A percentile compares a stretch with the other conserved stretches of the same genome.
Evolutionary conservation across 192 early-diverging fungal genomes (phyloP).

Genomic region (Thoreauomyces humboldtii): DNA sequence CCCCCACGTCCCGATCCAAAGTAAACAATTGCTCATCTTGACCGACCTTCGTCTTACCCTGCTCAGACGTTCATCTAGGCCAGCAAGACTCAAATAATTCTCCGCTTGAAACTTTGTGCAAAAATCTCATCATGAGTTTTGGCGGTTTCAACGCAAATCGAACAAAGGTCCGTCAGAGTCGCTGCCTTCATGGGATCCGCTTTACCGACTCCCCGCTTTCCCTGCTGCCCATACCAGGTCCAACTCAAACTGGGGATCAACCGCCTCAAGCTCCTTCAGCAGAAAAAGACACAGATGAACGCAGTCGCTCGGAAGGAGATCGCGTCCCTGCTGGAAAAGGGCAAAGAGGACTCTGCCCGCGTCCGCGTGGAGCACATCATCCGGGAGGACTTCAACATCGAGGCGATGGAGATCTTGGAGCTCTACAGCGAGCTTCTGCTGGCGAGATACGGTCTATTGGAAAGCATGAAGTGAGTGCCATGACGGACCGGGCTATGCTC

Average conservation of each 20-base stretch:
- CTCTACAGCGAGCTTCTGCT: constrained; percentile 85
- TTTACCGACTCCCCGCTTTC: not conserved
- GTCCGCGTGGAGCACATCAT: constrained; percentile 89
- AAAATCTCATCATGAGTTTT: constrained; percentile 11
- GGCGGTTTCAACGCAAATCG: constrained; percentile 26
- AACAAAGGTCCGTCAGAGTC: constrained; percentile 7
- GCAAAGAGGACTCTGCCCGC: constrained; percentile 83
- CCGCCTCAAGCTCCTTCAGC: constrained; percentile 83
- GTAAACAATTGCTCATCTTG: too few species aligned
- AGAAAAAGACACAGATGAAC: constrained; percentile 77
- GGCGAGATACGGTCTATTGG: constrained; percentile 84
- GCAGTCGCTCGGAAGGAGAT: constrained; percentile 79
- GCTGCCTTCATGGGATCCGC: not conserved
- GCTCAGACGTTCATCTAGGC: too few species aligned
- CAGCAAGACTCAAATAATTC: too few species aligned
- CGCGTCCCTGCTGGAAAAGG: constrained; percentile 70
- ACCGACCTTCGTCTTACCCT: too few species aligned
- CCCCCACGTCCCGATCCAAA: too few species aligned
- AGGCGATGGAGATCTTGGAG: constrained; percentile 92
- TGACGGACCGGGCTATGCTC: too few species aligned
- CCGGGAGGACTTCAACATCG: constrained; percentile 87
- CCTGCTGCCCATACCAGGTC: constrained; percentile 49
- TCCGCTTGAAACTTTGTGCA: too few species aligned
- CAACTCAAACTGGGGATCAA: constrained; percentile 85
- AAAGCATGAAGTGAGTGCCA: constrained; percentile 67